Evolutionary conservation across 306 rosid genomes (phyloP), one percentile per base, ranked within the genome.

Genomic region (Quercus ilex): DNA sequence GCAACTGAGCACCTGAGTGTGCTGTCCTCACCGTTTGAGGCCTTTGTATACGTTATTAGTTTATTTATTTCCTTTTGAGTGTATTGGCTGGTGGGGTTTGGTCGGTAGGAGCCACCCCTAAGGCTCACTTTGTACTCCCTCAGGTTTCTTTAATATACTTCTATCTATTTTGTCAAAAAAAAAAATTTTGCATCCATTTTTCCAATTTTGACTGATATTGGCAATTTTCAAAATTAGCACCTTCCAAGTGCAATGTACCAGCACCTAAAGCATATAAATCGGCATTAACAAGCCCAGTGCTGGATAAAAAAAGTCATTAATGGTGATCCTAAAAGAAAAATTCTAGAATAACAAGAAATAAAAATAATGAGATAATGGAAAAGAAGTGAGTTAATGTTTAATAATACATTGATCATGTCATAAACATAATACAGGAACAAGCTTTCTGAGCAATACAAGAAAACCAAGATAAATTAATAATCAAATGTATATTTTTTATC

Each of bases 211-310:
- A 81, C 73, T 65, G 87, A 79, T 83, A 83, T 72, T 80, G 77
- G 58, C 78, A 84, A 57, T 51, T 79, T 75, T 72, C 78, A 2
- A 30, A 82, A 67, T 73, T 78, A 64, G 75, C 64, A 79, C 82
- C 84, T 78, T 85, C 87, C 71, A 57, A 81, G 78, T 83, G 84
- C 95, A 85, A 75, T 55, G 92, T 76, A 75, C 91, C 91, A 59
- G 92, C 86, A 65, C 92, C 98, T 77, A 94, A 83, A 81, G 95
- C 93, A 77, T 91, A 94, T 69, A 92, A 80, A 74, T 91, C 91
- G 20, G 91, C 91, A 89, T 92, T 86, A 79, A 92, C 87, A 46
- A 73, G 85, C 86, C 99, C 99, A 86, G 92, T 94, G 88, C 99
- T 94, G 91, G 87, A 82, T 82, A 85, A 38, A 64, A 83, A 78